Base-by-base conservation (phyloP, 441 rosid genomes). In the Breynia disticha region DNA sequence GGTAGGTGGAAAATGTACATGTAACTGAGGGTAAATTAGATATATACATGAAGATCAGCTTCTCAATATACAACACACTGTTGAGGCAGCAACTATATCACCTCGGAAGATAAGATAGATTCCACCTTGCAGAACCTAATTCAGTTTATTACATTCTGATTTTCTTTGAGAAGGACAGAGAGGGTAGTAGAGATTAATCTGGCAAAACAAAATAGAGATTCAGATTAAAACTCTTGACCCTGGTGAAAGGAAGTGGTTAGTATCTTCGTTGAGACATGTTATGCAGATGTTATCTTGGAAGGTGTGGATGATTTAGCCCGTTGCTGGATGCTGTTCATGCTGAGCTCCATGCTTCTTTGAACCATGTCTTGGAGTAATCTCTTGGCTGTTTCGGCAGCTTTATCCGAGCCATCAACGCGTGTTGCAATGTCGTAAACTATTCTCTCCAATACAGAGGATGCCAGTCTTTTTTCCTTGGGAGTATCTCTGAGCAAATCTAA, bases 381-480 rank as follows among this genome's bases (percentile, higher is more conserved):
- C 79, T 80, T 80, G 41, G 95, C 87, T 16, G 85, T 82, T 76
- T 77, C 87, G 7, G 81, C 79, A 8, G 95, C 79, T 67, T 77
- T 82, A 49, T 77, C 87, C 3, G 82, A 76, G 51, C 84, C 87
- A 41, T 85, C 85, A 0, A 79, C 85, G 22, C 73, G 58, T 5
- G 71, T 62, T 48, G 89, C 89, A 61, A 85, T 80, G 64, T 83
- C 80, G 21, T 80, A 79, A 3, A 80, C 81, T 14, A 82, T 75
- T 69, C 70, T 80, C 60, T 82, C 82, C 56, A 85, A 69, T 17
- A 73, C 76, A 9, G 79, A 66, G 14, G 86, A 73, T 63, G 87
- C 52, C 57, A 77, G 56, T 65, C 79, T 68, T 73, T 79, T 82
- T 67, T 82, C 82, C 21, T 62, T 62, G 58, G 83, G 89, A 32